Evolutionary conservation across 345 rosid genomes (phyloP).

Genomic region (Gossypium thurberi): DNA sequence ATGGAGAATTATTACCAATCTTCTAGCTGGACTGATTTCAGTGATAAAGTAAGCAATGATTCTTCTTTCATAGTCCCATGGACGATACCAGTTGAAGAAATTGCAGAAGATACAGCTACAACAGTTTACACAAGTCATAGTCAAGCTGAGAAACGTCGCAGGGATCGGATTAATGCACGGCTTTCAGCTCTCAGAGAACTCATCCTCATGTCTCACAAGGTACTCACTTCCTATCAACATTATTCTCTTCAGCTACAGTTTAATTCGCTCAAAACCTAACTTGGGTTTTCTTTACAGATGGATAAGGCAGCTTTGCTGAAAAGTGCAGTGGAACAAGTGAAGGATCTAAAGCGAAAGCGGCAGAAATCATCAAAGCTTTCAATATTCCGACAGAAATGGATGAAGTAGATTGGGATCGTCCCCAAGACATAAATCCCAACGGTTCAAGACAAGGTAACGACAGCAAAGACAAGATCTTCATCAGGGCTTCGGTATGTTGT

Average conservation of each 20-base stretch:
- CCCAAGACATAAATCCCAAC: constrained; percentile 12
- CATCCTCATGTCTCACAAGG: constrained; percentile 87
- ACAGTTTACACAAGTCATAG: constrained; percentile 54
- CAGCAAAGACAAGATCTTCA: constrained; percentile 15
- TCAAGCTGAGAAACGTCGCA: constrained; percentile 85
- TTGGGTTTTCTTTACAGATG: constrained; percentile 36
- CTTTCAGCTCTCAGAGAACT: constrained; percentile 75
- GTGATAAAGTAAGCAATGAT: too few relatives aligned
- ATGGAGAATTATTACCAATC: constrained; percentile 24
- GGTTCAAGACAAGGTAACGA: too few relatives aligned
- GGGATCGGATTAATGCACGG: constrained; percentile 84
- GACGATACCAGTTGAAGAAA: constrained; percentile 19
- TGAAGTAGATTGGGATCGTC: constrained; percentile 31
- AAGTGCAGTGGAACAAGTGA: constrained; percentile 64
- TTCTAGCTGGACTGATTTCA: constrained; percentile 6
- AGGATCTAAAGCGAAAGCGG: constrained; percentile 65
- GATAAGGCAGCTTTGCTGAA: constrained; percentile 88
- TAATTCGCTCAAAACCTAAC: neutral
- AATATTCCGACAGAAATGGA: constrained; percentile 62
- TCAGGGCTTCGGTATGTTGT: constrained; percentile 72
- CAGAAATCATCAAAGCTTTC: constrained; percentile 38
- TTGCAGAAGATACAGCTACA: constrained; percentile 31
- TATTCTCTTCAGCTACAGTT: too few relatives aligned
- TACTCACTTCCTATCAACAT: constrained; percentile 9
- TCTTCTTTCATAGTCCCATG: constrained; percentile 17